Conservation (phyloP, 768 basidiomycete species). For the Tricholoma matsutake region DNA sequence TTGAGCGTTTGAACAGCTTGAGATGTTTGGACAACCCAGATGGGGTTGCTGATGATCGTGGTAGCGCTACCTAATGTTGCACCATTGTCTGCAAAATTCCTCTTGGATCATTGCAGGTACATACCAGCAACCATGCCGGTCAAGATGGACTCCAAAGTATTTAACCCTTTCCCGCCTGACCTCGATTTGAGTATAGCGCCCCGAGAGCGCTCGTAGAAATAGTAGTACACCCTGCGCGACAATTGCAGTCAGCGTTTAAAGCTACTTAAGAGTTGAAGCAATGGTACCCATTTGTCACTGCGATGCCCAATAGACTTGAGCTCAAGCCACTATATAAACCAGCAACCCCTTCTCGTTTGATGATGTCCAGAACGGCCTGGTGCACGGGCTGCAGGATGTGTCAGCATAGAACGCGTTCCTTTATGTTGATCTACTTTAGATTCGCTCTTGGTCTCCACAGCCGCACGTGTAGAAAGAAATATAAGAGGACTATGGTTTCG, state of each 20-base stretch:
- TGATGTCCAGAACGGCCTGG: constrained; percentile 67
- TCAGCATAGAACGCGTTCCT: not conserved
- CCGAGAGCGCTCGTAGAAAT: constrained; percentile 78
- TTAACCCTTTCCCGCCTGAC: constrained; percentile 64
- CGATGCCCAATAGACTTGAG: constrained; percentile 86
- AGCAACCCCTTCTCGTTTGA: constrained; percentile 79
- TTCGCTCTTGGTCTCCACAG: constrained; percentile 81
- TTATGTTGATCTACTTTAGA: constrained; percentile 20
- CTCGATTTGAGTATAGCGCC: constrained; percentile 54
- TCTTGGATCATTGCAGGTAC: not conserved
- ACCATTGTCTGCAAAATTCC: not conserved
- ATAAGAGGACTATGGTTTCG: constrained; percentile 72
- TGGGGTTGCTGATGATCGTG: constrained; percentile 85
- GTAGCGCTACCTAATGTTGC: constrained; percentile 76
- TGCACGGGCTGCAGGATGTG: constrained; percentile 48
- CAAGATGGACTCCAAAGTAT: constrained; percentile 85
- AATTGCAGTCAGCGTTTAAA: not conserved
- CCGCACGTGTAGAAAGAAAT: constrained; percentile 89
- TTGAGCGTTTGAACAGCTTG: constrained; percentile 69
- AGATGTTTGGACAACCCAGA: constrained; percentile 95
- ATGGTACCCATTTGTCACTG: constrained; percentile 84
- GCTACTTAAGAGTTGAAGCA: constrained; percentile 1
- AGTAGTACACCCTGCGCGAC: constrained; percentile 78
- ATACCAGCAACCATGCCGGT: constrained; percentile 84
- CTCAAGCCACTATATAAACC: constrained; percentile 87